Conservation (phyloP, 2,329 filamentous ascomycete species). For the Diaporthe vaccinii region DNA sequence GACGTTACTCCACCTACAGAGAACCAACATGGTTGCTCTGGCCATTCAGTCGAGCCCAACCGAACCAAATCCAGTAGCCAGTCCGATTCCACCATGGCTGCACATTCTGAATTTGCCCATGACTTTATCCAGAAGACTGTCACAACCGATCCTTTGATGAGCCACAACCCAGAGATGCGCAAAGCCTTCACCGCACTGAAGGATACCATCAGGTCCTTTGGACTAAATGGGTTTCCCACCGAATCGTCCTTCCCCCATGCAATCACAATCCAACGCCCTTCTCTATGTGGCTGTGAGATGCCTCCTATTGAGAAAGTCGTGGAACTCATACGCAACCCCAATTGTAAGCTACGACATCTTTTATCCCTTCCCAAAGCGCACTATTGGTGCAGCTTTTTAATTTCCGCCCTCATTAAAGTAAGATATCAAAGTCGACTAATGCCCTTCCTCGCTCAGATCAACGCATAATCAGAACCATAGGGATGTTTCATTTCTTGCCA, state of each 20-base stretch:
- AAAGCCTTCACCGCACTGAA: neutral
- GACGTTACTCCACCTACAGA: neutral
- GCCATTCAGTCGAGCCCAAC: neutral
- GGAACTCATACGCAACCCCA: conserved; percentile 9
- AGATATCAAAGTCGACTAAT: neutral
- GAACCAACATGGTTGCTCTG: neutral
- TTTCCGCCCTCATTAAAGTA: neutral
- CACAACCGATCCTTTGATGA: neutral
- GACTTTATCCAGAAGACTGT: neutral
- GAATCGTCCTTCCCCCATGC: neutral
- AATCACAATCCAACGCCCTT: neutral
- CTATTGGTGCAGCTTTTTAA: no score
- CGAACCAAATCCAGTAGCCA: neutral
- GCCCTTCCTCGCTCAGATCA: neutral
- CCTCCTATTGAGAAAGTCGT: conserved; percentile 9
- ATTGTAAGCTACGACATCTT: neutral
- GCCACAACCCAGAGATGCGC: conserved; percentile 1
- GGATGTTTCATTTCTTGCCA: neutral
- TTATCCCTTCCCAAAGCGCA: no score
- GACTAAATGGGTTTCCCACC: neutral
- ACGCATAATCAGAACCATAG: neutral
- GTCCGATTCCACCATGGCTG: neutral
- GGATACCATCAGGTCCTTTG: conserved; percentile 1
- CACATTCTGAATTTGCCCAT: neutral
- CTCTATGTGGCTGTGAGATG: neutral